Percentiles rank a stretch among this genome's conserved stretches.
These are phyloP conservation scores for Phlebiopsis flavidoalba DNA, from an alignment of 768 basidiomycete genomes.

Conservation along the genomic window DNA sequence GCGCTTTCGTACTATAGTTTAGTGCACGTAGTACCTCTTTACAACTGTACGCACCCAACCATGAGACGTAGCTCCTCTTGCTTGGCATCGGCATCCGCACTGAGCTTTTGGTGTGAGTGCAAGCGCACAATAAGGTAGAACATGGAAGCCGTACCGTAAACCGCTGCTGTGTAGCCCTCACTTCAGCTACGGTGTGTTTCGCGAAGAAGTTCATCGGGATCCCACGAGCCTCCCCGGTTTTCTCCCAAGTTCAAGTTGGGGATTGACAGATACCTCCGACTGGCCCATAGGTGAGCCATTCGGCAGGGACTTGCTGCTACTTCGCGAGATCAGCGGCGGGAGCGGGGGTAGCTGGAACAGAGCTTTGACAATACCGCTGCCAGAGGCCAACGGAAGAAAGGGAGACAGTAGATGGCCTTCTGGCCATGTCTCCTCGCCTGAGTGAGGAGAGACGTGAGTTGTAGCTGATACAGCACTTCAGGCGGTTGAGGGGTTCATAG, in stretches of 20 bases:
- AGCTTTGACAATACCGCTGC: constrained; percentile 8
- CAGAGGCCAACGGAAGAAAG: constrained; percentile 22
- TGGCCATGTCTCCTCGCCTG: constrained; percentile 28
- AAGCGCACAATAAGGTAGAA: background rate
- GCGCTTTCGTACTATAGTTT: constrained; percentile 47
- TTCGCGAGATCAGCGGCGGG: constrained; percentile 1
- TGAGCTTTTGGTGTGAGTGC: constrained; percentile 21
- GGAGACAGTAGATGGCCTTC: constrained; percentile 32
- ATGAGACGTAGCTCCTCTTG: constrained; percentile 84
- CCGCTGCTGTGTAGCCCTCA: constrained; percentile 60
- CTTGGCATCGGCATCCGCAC: constrained; percentile 80
- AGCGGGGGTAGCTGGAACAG: constrained; percentile 1
- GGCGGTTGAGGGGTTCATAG: background rate
- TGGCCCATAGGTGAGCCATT: constrained; percentile 8
- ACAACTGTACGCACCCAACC: constrained; percentile 72
- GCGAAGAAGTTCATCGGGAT: constrained; percentile 75
- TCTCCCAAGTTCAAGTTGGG: constrained; percentile 12
- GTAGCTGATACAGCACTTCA: background rate
- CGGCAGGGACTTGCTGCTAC: background rate
- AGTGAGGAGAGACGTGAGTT: background rate
- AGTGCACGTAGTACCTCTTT: constrained; percentile 7
- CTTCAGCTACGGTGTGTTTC: constrained; percentile 65
- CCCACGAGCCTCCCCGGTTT: constrained; percentile 37
- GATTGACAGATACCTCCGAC: constrained; percentile 15
- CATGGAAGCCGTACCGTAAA: constrained; percentile 48